A percentile compares a stretch with the other conserved stretches of the same genome.
phyloP scores from a whole-genome alignment of 2,329 filamentous ascomycete genomes.

The Exophiala phaeomuriformis region DNA sequence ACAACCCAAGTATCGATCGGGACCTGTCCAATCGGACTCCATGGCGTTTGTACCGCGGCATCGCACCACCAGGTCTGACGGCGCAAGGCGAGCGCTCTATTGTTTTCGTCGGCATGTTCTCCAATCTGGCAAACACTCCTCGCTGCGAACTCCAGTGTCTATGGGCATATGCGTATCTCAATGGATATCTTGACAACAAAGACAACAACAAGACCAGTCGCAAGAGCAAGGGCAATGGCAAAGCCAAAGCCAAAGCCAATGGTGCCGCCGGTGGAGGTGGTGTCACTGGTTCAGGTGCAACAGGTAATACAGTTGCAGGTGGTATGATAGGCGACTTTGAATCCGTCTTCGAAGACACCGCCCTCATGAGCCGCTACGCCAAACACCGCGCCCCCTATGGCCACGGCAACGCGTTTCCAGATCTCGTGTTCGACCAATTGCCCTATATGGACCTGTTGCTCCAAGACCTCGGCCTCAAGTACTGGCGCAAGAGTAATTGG shows the following conservation, averaged over 20 bases:
- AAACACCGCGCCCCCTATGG: constrained; percentile 62
- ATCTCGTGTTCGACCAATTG: constrained; percentile 69
- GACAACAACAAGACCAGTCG: neutral
- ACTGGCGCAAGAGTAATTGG: constrained; percentile 32
- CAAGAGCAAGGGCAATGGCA: neutral
- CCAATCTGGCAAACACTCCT: constrained; percentile 41
- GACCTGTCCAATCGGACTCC: constrained; percentile 18
- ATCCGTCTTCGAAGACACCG: constrained; percentile 48
- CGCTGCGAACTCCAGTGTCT: constrained; percentile 41
- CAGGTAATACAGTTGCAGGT: neutral
- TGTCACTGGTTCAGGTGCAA: neutral
- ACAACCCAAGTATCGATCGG: constrained; percentile 12
- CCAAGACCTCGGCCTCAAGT: constrained; percentile 56
- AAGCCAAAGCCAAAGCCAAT: neutral
- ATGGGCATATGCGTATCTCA: constrained; percentile 60
- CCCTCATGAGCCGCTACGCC: constrained; percentile 61
- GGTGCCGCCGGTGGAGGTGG: neutral
- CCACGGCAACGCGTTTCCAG: constrained; percentile 55
- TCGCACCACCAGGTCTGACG: constrained; percentile 36
- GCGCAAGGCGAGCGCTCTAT: constrained; percentile 39
- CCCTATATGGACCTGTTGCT: constrained; percentile 66
- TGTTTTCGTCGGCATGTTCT: constrained; percentile 44
- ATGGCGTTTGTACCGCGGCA: constrained; percentile 43
- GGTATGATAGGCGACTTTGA: constrained; percentile 5
- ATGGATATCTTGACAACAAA: constrained; percentile 35